phyloP scores from a whole-genome alignment of 768 basidiomycete species.

The Glaciozyma antarctica region DNA sequence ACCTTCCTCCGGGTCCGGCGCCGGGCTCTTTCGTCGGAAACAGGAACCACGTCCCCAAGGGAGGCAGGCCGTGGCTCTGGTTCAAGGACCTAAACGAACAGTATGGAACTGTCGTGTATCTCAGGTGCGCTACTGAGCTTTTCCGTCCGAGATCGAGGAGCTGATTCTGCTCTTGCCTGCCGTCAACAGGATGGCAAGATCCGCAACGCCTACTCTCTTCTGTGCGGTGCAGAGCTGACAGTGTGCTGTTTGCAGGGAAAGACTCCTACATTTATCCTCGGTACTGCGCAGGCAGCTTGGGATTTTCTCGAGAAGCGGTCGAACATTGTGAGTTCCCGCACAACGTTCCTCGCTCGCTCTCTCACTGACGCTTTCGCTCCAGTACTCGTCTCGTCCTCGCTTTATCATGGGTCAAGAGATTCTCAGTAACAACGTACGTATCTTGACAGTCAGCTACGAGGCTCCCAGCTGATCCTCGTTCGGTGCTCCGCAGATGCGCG shows the following conservation, averaged over 20 bases:
- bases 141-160: not conserved
- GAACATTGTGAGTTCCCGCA: not conserved
- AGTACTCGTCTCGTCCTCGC: constrained; percentile 19
- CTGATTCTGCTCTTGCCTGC: not conserved
- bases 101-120: constrained; percentile 8
- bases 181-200: no score
- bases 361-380: no score
- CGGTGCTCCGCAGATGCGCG: no score
- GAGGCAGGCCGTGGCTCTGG: constrained; percentile 26
- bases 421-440: constrained; percentile 19
- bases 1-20: constrained; percentile 4
- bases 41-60: constrained; percentile 17
- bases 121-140: not conserved
- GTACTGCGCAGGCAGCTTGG: constrained; percentile 28
- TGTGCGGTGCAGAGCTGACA: constrained; percentile 1
- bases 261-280: constrained; percentile 30
- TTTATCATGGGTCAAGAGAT: constrained; percentile 32
- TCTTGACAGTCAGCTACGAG: constrained; percentile 16
- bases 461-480: no score
- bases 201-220: no score
- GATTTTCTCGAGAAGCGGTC: constrained; percentile 32
- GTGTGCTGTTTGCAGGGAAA: constrained; percentile 30
- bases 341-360: not conserved
- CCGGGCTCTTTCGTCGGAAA: constrained; percentile 20
- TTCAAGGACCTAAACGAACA: constrained; percentile 20